A percentile compares a stretch with the other conserved stretches of the same genome.
Evolutionary conservation across 2,329 filamentous ascomycete species (phyloP).

Genomic region (Epicoccum sorghinum): DNA sequence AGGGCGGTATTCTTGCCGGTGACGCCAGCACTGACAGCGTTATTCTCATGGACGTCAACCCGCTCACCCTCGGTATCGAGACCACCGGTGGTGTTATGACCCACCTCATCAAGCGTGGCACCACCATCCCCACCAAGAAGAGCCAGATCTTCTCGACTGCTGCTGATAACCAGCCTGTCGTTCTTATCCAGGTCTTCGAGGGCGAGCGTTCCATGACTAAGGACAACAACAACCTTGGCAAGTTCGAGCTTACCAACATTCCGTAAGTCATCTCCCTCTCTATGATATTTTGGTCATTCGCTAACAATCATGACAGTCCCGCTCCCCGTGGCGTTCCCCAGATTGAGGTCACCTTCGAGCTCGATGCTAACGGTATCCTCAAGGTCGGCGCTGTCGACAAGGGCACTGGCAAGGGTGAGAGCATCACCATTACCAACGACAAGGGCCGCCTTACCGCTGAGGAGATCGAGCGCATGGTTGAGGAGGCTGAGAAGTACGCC

Average conservation of each 20-base stretch:
- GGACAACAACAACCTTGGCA: constrained; percentile 93
- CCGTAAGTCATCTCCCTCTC: constrained; percentile 55
- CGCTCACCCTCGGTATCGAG: constrained; percentile 94
- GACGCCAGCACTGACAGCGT: constrained; percentile 80
- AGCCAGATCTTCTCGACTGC: constrained; percentile 97
- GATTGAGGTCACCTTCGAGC: constrained; percentile 97
- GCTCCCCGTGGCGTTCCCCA: constrained; percentile 96
- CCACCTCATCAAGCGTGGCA: constrained; percentile 94
- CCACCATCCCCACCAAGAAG: constrained; percentile 93
- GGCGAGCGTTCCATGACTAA: constrained; percentile 93
- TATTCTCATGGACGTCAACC: constrained; percentile 97
- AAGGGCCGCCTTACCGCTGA: constrained; percentile 96
- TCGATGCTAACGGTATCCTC: constrained; percentile 98
- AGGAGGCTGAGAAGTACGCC: constrained; percentile 97
- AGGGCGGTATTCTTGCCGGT: constrained; percentile 92
- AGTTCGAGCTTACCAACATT: constrained; percentile 97
- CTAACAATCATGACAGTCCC: constrained; percentile 53
- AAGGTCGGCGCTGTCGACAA: constrained; percentile 97
- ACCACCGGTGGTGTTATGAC: constrained; percentile 98
- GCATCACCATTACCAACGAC: constrained; percentile 99
- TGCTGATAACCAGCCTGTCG: constrained; percentile 94
- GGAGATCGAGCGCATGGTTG: constrained; percentile 99
- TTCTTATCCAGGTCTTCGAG: constrained; percentile 94
- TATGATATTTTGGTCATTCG: not conserved
- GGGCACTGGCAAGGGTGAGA: constrained; percentile 96